Conservation (phyloP, 495 filamentous ascomycete species). For the Hypoxylon lienhwacheense region DNA sequence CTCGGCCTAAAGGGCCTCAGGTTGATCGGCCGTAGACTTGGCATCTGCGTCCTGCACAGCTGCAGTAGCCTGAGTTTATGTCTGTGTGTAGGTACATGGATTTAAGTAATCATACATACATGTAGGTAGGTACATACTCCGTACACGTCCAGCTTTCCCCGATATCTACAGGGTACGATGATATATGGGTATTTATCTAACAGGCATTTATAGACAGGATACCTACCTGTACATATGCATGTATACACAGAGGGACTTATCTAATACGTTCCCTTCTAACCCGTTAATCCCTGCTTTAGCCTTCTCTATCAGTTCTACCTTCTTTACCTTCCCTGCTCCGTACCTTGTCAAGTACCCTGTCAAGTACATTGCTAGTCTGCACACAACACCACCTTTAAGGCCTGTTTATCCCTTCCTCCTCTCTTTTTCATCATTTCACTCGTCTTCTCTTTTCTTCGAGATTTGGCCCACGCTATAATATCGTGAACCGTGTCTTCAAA, state of each 20-base stretch:
- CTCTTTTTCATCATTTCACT: constrained; percentile 16
- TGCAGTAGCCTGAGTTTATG: constrained; percentile 26
- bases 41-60: constrained; percentile 28
- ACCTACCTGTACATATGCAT: too few relatives aligned
- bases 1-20: too few relatives aligned
- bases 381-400: constrained; percentile 30
- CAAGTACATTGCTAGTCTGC: constrained; percentile 16
- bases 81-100: too few relatives aligned
- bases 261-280: constrained; percentile 27
- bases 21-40: constrained; percentile 34
- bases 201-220: too few relatives aligned
- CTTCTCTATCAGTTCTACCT: constrained; percentile 16
- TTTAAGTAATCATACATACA: too few relatives aligned
- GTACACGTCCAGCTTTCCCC: constrained; percentile 14
- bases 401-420: constrained; percentile 26
- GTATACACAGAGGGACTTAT: too few relatives aligned
- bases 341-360: constrained; percentile 30
- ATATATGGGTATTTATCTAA: too few relatives aligned
- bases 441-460: constrained; percentile 22
- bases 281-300: constrained; percentile 30
- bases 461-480: constrained; percentile 19
- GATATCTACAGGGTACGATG: too few relatives aligned
- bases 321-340: constrained; percentile 32
- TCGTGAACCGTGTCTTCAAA: constrained; percentile 34
- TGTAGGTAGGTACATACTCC: too few relatives aligned